Percentiles rank a stretch among this genome's conserved stretches.
phyloP scores from a whole-genome alignment of 2,329 filamentous ascomycete species.

The Aurifilum marmelostoma region DNA sequence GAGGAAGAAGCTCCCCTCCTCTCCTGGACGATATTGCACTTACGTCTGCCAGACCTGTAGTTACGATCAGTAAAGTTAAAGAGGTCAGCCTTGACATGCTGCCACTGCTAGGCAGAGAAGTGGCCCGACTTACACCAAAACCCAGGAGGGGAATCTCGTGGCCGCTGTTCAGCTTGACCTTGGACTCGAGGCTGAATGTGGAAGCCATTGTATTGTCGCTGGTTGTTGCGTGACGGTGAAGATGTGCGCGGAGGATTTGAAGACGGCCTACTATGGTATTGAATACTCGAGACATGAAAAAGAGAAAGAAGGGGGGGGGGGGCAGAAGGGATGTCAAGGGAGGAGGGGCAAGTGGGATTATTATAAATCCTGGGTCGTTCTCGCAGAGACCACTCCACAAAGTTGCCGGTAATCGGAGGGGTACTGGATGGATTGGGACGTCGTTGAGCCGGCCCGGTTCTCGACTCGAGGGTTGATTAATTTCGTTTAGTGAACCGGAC shows the following conservation, averaged over 20 bases:
- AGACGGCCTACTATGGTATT: background rate
- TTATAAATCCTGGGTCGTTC: no score
- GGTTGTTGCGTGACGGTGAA: background rate
- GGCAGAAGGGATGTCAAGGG: background rate
- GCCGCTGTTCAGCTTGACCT: conserved; percentile 58
- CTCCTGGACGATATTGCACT: conserved; percentile 31
- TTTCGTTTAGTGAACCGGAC: no score
- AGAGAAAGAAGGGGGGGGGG: background rate
- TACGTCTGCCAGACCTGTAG: conserved; percentile 57
- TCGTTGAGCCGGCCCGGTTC: background rate
- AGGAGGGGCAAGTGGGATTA: background rate
- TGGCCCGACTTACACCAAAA: conserved; percentile 54
- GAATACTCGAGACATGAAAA: background rate
- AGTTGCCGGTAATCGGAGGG: background rate
- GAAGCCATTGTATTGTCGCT: conserved; percentile 46
- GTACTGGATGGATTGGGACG: background rate
- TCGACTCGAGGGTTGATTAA: background rate
- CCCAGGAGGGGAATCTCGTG: conserved; percentile 56
- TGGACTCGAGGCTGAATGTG: conserved; percentile 49
- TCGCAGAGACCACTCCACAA: background rate
- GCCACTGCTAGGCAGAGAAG: no score
- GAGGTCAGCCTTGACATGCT: conserved; percentile 8
- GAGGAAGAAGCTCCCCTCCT: background rate
- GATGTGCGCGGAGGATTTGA: background rate
- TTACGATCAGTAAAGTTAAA: conserved; percentile 11